Evolutionary conservation across 2,329 filamentous ascomycete genomes (phyloP).

Genomic region (Claviceps humidiphila): DNA sequence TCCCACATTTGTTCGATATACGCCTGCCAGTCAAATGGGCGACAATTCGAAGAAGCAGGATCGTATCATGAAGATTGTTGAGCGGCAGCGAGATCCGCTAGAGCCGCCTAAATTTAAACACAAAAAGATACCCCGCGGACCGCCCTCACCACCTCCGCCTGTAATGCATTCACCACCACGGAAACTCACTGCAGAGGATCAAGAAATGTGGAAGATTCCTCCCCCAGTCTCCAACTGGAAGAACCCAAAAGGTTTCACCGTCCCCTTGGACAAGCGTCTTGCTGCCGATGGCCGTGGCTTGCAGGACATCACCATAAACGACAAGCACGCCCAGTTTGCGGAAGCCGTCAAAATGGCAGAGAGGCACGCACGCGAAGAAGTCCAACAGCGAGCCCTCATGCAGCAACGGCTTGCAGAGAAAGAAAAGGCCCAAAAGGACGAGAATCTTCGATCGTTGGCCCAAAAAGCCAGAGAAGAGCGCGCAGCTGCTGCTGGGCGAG

Average conservation of each 20-base stretch:
- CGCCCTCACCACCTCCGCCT: slow-evolving; percentile 82
- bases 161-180: slow-evolving; percentile 90
- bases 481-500: slow-evolving; percentile 26
- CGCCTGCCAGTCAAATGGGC: slow-evolving; percentile 93
- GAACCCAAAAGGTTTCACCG: slow-evolving; percentile 96
- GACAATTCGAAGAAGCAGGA: slow-evolving; percentile 76
- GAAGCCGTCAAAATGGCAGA: slow-evolving; percentile 93
- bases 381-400: slow-evolving; percentile 84
- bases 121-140: slow-evolving; percentile 91
- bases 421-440: slow-evolving; percentile 89
- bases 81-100: slow-evolving; percentile 86
- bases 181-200: slow-evolving; percentile 91
- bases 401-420: slow-evolving; percentile 93
- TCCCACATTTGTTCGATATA: slow-evolving; percentile 89
- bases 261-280: slow-evolving; percentile 87
- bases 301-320: slow-evolving; percentile 91
- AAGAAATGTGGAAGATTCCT: slow-evolving; percentile 84
- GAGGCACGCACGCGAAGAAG: slow-evolving; percentile 86
- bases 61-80: slow-evolving; percentile 96
- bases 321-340: slow-evolving; percentile 94
- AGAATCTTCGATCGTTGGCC: slow-evolving; percentile 73
- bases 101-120: slow-evolving; percentile 98
- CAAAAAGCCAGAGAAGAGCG: slow-evolving; percentile 85
- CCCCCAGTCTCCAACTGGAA: slow-evolving; percentile 97
- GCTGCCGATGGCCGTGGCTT: slow-evolving; percentile 85